phyloP scores from a whole-genome alignment of 2,329 filamentous ascomycete genomes.

The Septoria petroselini region DNA sequence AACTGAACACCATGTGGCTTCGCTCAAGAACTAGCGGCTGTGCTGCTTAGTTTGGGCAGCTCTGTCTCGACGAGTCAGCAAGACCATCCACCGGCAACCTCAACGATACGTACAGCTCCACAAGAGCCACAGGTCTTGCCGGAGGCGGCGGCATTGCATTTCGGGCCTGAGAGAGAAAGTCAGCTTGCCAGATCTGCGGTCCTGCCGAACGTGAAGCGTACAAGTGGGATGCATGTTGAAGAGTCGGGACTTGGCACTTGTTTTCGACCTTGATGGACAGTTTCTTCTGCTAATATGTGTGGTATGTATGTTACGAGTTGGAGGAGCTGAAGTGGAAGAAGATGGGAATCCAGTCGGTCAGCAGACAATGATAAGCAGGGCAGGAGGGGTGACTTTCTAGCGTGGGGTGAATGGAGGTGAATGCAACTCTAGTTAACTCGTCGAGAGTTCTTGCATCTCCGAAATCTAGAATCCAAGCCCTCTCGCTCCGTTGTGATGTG shows the following conservation, averaged over 20 bases:
- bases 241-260: constrained; percentile 1
- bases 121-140: constrained; percentile 37
- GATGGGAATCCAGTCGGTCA: constrained; percentile 2
- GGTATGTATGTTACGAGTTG: neutral
- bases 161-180: constrained; percentile 29
- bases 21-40: neutral
- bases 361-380: neutral
- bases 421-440: too few species aligned
- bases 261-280: neutral
- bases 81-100: neutral
- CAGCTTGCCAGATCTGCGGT: neutral
- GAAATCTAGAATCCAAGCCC: too few species aligned
- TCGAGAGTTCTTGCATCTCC: too few species aligned
- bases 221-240: constrained; percentile 26
- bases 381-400: neutral
- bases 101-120: constrained; percentile 32
- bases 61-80: constrained; percentile 19
- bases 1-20: neutral
- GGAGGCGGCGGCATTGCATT: constrained; percentile 33
- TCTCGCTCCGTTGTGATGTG: too few species aligned
- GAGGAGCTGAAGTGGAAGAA: constrained; percentile 4
- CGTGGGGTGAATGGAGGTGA: neutral
- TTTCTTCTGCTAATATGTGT: too few species aligned
- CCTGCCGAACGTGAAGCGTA: constrained; percentile 4
- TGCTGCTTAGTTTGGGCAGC: constrained; percentile 30